Conservation (phyloP, 2,329 filamentous ascomycete genomes). For the Fusarium xyrophilum region DNA sequence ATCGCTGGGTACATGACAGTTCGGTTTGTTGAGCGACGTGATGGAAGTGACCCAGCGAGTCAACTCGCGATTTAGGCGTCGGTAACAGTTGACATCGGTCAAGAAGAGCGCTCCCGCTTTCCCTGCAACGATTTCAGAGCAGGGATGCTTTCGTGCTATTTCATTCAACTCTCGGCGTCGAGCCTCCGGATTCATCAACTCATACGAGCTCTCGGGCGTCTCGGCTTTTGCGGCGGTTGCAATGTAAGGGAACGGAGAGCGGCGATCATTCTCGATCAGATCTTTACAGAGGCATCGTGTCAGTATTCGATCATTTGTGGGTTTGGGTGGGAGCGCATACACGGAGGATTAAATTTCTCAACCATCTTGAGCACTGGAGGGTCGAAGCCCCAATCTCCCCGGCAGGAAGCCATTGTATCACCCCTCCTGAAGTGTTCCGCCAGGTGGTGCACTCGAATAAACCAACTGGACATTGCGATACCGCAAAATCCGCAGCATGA, state of each 20-base stretch:
- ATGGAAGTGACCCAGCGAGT: neutral
- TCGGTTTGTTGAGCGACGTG: neutral
- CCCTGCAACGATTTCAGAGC: neutral
- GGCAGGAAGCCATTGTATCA: neutral
- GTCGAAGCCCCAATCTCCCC: neutral
- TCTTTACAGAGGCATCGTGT: fast-evolving
- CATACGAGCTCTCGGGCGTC: neutral
- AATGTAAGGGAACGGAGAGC: neutral
- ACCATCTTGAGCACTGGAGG: neutral
- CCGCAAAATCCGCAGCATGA: neutral
- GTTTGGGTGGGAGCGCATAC: fast-evolving
- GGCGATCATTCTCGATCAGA: neutral
- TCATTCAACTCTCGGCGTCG: neutral
- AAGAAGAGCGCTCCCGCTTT: neutral
- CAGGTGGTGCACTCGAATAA: neutral
- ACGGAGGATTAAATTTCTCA: neutral
- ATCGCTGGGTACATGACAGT: neutral
- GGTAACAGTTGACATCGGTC: neutral
- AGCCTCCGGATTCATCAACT: neutral
- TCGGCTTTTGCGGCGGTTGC: neutral
- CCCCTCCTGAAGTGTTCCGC: neutral
- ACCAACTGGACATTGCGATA: neutral
- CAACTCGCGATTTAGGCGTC: neutral
- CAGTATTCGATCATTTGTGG: too few relatives aligned
- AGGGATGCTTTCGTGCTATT: neutral